Percentiles rank a stretch among this genome's conserved stretches.
Evolutionary conservation across 2,329 filamentous ascomycete genomes (phyloP).

Genomic region (Huntiella omanensis): DNA sequence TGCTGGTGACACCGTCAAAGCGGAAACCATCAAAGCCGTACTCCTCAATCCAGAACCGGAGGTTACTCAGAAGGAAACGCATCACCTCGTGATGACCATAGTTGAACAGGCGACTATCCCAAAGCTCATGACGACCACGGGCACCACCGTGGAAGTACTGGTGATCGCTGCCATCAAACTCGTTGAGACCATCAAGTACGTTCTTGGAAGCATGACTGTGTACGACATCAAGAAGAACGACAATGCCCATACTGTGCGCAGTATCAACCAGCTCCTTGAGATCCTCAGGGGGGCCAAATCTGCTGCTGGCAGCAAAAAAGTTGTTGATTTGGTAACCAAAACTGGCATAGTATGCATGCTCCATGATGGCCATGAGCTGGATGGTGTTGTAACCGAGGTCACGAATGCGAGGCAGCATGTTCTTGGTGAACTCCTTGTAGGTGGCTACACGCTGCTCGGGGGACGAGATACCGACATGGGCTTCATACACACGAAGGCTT

Average conservation of each 20-base stretch:
- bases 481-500: slow-evolving; percentile 88
- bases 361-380: slow-evolving; percentile 97
- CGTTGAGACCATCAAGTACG: slow-evolving; percentile 80
- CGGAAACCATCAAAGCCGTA: slow-evolving; percentile 93
- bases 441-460: slow-evolving; percentile 76
- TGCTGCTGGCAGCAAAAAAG: slow-evolving; percentile 93
- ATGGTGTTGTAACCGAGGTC: slow-evolving; percentile 90
- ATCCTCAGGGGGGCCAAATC: slow-evolving; percentile 84
- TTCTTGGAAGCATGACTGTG: slow-evolving; percentile 98
- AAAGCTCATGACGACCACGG: slow-evolving; percentile 76
- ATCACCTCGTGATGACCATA: slow-evolving; percentile 89
- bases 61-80: slow-evolving; percentile 86
- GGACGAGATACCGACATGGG: slow-evolving; percentile 94
- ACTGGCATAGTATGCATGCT: slow-evolving; percentile 97
- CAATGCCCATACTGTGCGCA: slow-evolving; percentile 76
- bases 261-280: slow-evolving; percentile 93
- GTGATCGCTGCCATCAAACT: slow-evolving; percentile 89
- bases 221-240: slow-evolving; percentile 83
- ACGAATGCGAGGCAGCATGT: slow-evolving; percentile 81
- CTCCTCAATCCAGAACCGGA: slow-evolving; percentile 98
- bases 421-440: slow-evolving; percentile 92
- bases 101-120: slow-evolving; percentile 95
- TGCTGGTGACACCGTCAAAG: slow-evolving; percentile 95
- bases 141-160: slow-evolving; percentile 83
- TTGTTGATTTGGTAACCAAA: slow-evolving; percentile 98